Conservation (phyloP, 2,329 filamentous ascomycete genomes). For the Aspergillus spinulosporus region DNA sequence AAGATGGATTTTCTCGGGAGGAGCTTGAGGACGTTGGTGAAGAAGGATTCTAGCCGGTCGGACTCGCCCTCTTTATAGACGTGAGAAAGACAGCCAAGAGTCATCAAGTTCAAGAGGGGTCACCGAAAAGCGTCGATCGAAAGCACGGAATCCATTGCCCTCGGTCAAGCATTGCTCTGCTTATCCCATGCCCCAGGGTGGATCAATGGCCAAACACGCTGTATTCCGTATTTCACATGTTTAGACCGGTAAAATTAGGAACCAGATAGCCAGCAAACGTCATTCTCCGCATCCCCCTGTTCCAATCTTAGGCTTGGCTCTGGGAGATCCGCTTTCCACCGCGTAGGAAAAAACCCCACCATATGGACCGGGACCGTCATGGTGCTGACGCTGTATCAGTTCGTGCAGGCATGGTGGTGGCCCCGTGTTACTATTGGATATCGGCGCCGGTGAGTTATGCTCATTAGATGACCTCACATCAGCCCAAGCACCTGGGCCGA, state of each 20-base stretch:
- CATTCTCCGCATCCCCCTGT: constrained; percentile 31
- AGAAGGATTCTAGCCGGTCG: constrained; percentile 14
- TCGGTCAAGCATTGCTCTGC: constrained; percentile 11
- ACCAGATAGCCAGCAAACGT: constrained; percentile 28
- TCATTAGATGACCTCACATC: neutral
- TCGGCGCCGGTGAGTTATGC: constrained; percentile 6
- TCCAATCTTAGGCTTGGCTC: constrained; percentile 29
- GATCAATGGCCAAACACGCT: constrained; percentile 13
- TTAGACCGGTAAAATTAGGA: constrained; percentile 23
- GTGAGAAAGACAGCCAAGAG: constrained; percentile 19
- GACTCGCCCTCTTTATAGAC: constrained; percentile 33
- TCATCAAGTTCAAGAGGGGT: constrained; percentile 17
- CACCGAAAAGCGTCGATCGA: constrained; percentile 30
- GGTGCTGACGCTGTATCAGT: constrained; percentile 5
- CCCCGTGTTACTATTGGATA: neutral
- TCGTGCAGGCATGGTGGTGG: neutral
- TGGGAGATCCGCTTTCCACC: constrained; percentile 11
- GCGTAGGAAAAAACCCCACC: constrained; percentile 16
- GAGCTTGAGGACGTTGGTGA: constrained; percentile 7
- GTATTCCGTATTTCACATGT: constrained; percentile 29
- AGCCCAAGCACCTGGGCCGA: constrained; percentile 23
- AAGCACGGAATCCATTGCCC: constrained; percentile 23
- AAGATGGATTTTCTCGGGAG: constrained; percentile 9
- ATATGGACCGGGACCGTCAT: neutral
- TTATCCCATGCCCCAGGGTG: constrained; percentile 10